Evolutionary conservation across 1,139 yeast genomes (phyloP).

Genomic region (Diutina siamensis): DNA sequence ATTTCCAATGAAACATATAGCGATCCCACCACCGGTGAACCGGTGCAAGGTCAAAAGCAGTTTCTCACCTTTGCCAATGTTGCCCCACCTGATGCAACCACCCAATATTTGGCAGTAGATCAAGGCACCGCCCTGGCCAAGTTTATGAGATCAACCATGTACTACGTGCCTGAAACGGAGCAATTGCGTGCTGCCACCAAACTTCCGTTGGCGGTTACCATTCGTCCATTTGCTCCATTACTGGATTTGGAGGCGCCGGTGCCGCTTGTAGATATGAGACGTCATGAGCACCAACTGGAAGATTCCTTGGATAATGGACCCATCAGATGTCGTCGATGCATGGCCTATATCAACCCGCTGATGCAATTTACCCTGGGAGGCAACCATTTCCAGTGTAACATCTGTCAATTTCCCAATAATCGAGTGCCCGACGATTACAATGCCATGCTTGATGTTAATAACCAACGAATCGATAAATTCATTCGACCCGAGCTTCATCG

Average conservation of each 20-base stretch:
- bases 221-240: slow-evolving; percentile 74
- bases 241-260: slow-evolving; percentile 40
- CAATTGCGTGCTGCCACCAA: slow-evolving; percentile 58
- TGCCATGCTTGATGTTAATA: slow-evolving; percentile 51
- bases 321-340: slow-evolving; percentile 82
- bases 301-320: slow-evolving; percentile 46
- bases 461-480: slow-evolving; percentile 49
- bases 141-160: slow-evolving; percentile 69
- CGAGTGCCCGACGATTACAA: slow-evolving; percentile 57
- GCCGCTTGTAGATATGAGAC: slow-evolving; percentile 56
- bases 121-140: slow-evolving; percentile 82
- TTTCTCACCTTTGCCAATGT: slow-evolving; percentile 67
- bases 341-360: slow-evolving; percentile 80
- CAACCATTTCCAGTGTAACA: slow-evolving; percentile 60
- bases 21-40: neutral
- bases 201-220: slow-evolving; percentile 69
- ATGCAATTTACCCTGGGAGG: slow-evolving; percentile 62
- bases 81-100: slow-evolving; percentile 73
- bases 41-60: slow-evolving; percentile 19
- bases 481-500: slow-evolving; percentile 64
- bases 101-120: slow-evolving; percentile 59
- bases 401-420: slow-evolving; percentile 69
- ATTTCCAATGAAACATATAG: neutral
- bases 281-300: slow-evolving; percentile 13
- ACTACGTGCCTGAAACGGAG: slow-evolving; percentile 72